A percentile compares a stretch with the other conserved stretches of the same genome.
phyloP scores from a whole-genome alignment of 108 stramenopile genomes.

The Nitzschia sp. region DNA sequence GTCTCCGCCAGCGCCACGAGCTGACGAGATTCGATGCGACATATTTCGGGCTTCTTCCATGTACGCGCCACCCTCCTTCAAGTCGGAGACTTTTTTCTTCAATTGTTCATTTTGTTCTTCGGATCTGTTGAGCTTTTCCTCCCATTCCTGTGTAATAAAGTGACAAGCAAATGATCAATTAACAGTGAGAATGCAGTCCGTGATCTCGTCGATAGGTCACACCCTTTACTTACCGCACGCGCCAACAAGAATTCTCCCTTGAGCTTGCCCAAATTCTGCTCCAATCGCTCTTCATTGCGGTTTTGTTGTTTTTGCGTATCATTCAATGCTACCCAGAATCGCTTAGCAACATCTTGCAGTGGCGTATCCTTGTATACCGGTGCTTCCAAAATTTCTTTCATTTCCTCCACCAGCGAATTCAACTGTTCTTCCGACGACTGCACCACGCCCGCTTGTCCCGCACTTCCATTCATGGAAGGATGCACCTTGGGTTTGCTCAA shows the following conservation, averaged over 20 bases:
- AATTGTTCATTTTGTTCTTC: conserved; percentile 38
- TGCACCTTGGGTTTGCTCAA: conserved; percentile 48
- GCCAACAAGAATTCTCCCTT: conserved; percentile 87
- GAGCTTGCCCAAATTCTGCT: conserved; percentile 74
- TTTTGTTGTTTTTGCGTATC: conserved; percentile 61
- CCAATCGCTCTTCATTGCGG: conserved; percentile 69
- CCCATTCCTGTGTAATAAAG: conserved; percentile 58
- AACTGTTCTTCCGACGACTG: conserved; percentile 79
- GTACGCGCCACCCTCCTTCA: conserved; percentile 30
- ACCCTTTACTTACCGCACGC: conserved; percentile 55
- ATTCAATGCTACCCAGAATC: conserved; percentile 72
- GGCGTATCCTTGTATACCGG: conserved; percentile 83
- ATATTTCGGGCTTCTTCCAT: conserved; percentile 47
- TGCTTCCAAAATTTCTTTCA: conserved; percentile 83
- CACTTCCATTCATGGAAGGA: conserved; percentile 23
- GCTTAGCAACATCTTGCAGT: conserved; percentile 59
- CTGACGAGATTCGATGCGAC: conserved; percentile 9
- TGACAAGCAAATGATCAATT: no score
- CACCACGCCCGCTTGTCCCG: conserved; percentile 38
- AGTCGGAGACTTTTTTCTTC: conserved; percentile 42
- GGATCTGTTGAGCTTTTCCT: conserved; percentile 51
- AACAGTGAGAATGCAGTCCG: background rate
- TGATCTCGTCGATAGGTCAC: background rate
- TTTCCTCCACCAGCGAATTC: conserved; percentile 76
- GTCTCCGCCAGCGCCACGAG: background rate